Percentiles rank a stretch among this genome's conserved stretches.
phyloP scores from a whole-genome alignment of 2,329 filamentous ascomycete genomes.

The Fusarium temperatum region DNA sequence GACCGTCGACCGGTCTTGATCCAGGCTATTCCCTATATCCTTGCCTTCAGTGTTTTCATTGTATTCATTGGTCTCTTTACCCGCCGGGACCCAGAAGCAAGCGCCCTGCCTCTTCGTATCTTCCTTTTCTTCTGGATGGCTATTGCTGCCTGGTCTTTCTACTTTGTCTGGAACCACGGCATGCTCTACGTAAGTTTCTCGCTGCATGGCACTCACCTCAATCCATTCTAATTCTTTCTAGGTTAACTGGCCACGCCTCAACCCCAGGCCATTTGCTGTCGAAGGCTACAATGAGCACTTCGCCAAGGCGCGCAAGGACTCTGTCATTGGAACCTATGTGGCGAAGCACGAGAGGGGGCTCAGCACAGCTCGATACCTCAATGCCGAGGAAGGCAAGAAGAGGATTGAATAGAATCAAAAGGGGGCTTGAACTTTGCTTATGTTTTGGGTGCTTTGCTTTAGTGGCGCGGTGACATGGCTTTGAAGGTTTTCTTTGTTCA shows the following conservation, averaged over 20 bases:
- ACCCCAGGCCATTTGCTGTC: slow-evolving; percentile 83
- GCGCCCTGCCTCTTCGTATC: slow-evolving; percentile 81
- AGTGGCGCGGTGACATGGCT: slow-evolving; percentile 1
- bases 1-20: slow-evolving; percentile 88
- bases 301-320: slow-evolving; percentile 81
- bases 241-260: slow-evolving; percentile 99
- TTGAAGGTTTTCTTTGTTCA: slow-evolving; percentile 1
- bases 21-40: slow-evolving; percentile 91
- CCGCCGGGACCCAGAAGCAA: slow-evolving; percentile 73
- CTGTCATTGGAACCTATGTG: slow-evolving; percentile 77
- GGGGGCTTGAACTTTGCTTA: slow-evolving; percentile 2
- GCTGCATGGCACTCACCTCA: neutral
- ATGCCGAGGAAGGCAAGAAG: slow-evolving; percentile 97
- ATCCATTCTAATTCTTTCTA: slow-evolving; percentile 49
- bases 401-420: slow-evolving; percentile 77
- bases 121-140: slow-evolving; percentile 82
- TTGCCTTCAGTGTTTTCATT: slow-evolving; percentile 87
- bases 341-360: slow-evolving; percentile 81
- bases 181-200: slow-evolving; percentile 87
- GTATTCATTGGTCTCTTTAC: slow-evolving; percentile 79
- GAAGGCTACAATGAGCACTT: slow-evolving; percentile 92
- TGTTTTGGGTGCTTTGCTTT: slow-evolving; percentile 17
- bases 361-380: slow-evolving; percentile 83
- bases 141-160: slow-evolving; percentile 74
- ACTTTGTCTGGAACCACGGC: slow-evolving; percentile 84